Evolutionary conservation across 257 asterid genomes (phyloP).

Genomic region (Fraxinus quadrangulata): DNA sequence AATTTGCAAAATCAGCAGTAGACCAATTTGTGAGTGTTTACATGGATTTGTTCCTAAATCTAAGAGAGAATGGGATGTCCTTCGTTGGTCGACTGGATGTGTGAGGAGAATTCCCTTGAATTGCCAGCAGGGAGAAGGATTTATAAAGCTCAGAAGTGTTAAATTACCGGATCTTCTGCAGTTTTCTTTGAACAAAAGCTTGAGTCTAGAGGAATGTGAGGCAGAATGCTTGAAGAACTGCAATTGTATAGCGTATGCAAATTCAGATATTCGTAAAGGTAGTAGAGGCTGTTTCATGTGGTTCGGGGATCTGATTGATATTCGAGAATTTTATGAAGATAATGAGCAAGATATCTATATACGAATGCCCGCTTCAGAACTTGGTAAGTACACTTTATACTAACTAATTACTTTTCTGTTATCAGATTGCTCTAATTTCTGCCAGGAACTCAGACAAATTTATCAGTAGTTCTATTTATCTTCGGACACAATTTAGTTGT

Average conservation of each 20-base stretch:
- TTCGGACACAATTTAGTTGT: not conserved
- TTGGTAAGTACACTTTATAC: not conserved
- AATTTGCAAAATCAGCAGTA: not conserved
- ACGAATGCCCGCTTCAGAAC: slow-evolving; percentile 13
- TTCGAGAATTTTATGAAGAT: slow-evolving; percentile 9
- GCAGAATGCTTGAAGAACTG: slow-evolving; percentile 36
- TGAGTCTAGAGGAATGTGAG: slow-evolving; percentile 21
- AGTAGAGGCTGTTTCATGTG: slow-evolving; percentile 18
- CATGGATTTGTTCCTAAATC: not conserved
- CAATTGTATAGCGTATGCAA: slow-evolving; percentile 34
- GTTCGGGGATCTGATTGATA: slow-evolving; percentile 19
- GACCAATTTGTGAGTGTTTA: not conserved
- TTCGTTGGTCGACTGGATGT: not conserved
- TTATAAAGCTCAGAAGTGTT: not conserved
- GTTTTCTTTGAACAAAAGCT: not conserved
- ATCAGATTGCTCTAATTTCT: not conserved
- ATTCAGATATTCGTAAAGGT: slow-evolving; percentile 14
- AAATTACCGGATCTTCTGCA: not conserved
- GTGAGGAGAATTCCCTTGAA: not conserved
- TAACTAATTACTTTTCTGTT: not conserved
- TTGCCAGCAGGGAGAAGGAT: not conserved
- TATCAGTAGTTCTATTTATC: not conserved
- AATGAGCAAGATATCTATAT: slow-evolving; percentile 13
- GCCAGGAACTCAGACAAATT: no score
- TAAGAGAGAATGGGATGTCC: not conserved